Evolutionary conservation across 768 basidiomycete genomes (phyloP).

Genomic region (Gloeopeniophorella convolvens): DNA sequence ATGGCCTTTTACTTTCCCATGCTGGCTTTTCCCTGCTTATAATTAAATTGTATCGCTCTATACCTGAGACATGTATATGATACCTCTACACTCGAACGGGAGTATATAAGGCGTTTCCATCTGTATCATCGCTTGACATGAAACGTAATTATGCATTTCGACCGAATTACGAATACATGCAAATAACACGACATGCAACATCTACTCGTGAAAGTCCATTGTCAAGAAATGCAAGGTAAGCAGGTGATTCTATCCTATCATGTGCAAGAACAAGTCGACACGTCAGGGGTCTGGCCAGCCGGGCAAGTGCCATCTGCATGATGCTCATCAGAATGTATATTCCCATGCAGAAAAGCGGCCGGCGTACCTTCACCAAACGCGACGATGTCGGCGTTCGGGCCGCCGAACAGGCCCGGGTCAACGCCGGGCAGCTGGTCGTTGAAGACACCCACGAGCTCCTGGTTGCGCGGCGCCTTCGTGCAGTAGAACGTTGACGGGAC

Average conservation of each 20-base stretch:
- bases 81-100: background rate
- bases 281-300: slow-evolving; percentile 36
- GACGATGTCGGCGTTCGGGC: slow-evolving; percentile 39
- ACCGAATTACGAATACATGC: background rate
- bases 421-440: slow-evolving; percentile 50
- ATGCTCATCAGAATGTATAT: background rate
- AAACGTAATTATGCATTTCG: background rate
- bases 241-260: slow-evolving; percentile 1
- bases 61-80: slow-evolving; percentile 16
- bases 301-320: slow-evolving; percentile 40
- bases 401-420: slow-evolving; percentile 46
- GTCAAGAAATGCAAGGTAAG: background rate
- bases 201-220: background rate
- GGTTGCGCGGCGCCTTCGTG: slow-evolving; percentile 44
- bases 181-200: no score
- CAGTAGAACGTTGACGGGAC: slow-evolving; percentile 47
- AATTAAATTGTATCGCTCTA: slow-evolving; percentile 11
- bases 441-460: slow-evolving; percentile 42
- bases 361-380: slow-evolving; percentile 41
- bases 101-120: slow-evolving; percentile 3
- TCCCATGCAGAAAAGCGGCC: background rate
- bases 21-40: background rate
- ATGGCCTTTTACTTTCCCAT: background rate
- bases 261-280: slow-evolving; percentile 36
- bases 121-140: slow-evolving; percentile 7